A percentile compares a stretch with the other conserved stretches of the same genome.
phyloP scores from a whole-genome alignment of 495 filamentous ascomycete species.

The Aspergillus sclerotioniger region DNA sequence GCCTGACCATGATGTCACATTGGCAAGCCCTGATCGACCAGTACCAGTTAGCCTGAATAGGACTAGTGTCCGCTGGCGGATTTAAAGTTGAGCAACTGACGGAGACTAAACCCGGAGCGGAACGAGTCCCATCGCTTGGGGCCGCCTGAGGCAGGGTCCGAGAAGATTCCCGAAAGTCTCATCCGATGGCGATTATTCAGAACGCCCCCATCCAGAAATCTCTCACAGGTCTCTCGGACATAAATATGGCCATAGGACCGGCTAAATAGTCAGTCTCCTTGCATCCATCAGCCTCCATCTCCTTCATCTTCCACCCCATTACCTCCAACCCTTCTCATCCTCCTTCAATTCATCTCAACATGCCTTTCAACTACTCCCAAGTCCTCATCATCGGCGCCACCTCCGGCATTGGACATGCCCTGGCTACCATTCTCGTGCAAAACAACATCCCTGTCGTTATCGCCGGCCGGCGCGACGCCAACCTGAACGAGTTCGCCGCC shows the following conservation, averaged over 20 bases:
- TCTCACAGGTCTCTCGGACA: neutral
- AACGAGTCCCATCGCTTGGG: neutral
- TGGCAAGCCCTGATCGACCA: neutral
- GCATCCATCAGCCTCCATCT: neutral
- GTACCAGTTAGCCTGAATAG: neutral
- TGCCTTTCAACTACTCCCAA: slow-evolving; percentile 55
- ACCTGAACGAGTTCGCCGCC: slow-evolving; percentile 59
- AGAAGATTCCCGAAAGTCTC: neutral
- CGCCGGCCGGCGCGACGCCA: slow-evolving; percentile 66
- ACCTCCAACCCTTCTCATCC: neutral
- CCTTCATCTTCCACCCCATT: neutral
- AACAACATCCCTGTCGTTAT: slow-evolving; percentile 61
- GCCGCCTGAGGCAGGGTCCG: neutral
- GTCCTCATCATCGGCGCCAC: slow-evolving; percentile 72
- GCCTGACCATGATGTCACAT: too few relatives aligned
- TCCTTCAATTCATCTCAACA: slow-evolving; percentile 2
- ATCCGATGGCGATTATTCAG: neutral
- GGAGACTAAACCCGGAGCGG: neutral
- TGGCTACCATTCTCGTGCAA: slow-evolving; percentile 63
- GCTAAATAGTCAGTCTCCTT: neutral
- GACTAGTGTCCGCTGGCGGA: neutral
- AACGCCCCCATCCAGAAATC: neutral
- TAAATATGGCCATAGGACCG: neutral
- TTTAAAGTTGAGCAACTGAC: neutral
- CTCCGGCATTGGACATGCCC: slow-evolving; percentile 65